phyloP scores from a whole-genome alignment of 2,329 filamentous ascomycete species.

The Botrytis pseudocinerea region DNA sequence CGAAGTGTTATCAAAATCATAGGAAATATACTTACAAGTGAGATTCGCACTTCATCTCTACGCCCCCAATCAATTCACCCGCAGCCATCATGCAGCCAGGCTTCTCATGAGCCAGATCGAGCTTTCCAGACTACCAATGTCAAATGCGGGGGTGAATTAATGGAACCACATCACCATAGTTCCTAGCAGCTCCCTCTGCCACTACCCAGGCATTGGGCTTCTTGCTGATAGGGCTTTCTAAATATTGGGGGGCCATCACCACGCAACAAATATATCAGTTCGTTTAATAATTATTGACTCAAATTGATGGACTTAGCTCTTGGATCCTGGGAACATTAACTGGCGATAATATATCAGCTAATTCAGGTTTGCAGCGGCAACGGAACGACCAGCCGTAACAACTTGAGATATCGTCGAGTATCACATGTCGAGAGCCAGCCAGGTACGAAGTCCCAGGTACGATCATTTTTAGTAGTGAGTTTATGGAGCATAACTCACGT shows the following conservation, averaged over 20 bases:
- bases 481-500: background rate
- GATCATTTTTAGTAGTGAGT: background rate
- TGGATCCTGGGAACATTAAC: background rate
- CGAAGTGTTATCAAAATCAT: background rate
- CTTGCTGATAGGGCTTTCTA: background rate
- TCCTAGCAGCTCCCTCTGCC: background rate
- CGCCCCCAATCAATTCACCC: background rate
- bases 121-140: background rate
- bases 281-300: background rate
- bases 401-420: background rate
- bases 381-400: background rate
- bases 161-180: background rate
- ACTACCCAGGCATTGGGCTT: background rate
- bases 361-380: background rate
- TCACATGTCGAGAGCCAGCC: background rate
- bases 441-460: background rate
- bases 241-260: background rate
- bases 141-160: background rate
- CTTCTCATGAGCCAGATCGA: background rate
- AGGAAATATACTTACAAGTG: background rate
- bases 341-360: background rate
- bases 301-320: background rate
- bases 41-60: background rate
- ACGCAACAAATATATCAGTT: background rate
- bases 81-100: background rate